A percentile compares a stretch with the other conserved stretches of the same genome.
These are phyloP conservation scores for Fusarium camptoceras DNA, from an alignment of 2,329 filamentous ascomycete species.

Conservation along the genomic window DNA sequence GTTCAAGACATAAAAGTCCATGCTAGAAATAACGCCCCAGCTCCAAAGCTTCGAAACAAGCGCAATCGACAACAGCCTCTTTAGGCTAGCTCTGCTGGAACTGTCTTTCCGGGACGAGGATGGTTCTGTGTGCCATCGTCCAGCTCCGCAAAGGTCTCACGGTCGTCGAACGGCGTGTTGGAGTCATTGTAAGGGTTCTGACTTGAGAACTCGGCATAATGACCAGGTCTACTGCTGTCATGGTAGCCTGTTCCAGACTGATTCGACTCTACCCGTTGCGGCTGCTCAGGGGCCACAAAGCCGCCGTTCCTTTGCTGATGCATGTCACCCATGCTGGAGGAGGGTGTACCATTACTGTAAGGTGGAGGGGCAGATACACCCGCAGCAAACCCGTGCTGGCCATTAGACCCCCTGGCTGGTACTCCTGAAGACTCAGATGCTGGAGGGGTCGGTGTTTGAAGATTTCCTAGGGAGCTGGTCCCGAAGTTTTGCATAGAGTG, in stretches of 20 bases:
- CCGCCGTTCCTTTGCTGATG: slow-evolving; percentile 19
- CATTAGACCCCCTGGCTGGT: slow-evolving; percentile 25
- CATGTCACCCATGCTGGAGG: slow-evolving; percentile 14
- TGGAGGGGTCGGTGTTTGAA: slow-evolving; percentile 32
- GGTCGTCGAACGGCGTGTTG: slow-evolving; percentile 14
- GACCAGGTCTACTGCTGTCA: slow-evolving; percentile 34
- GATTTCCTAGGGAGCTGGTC: slow-evolving; percentile 8
- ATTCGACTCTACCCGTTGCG: slow-evolving; percentile 5
- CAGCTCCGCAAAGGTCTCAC: slow-evolving; percentile 20
- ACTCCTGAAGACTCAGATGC: slow-evolving; percentile 27
- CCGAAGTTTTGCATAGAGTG: slow-evolving; percentile 34
- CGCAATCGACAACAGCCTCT: background rate
- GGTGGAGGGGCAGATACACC: slow-evolving; percentile 12
- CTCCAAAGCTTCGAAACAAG: slow-evolving; percentile 20
- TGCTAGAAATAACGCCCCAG: slow-evolving; percentile 10
- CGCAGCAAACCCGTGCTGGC: slow-evolving; percentile 20
- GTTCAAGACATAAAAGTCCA: background rate
- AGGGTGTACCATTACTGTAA: slow-evolving; percentile 23
- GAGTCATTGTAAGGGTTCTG: slow-evolving; percentile 31
- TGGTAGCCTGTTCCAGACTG: slow-evolving; percentile 37
- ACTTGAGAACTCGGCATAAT: slow-evolving; percentile 38
- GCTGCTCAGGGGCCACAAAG: slow-evolving; percentile 4
- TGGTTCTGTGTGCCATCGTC: slow-evolving; percentile 21
- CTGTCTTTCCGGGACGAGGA: slow-evolving; percentile 12
- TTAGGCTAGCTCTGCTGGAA: slow-evolving; percentile 20